Evolutionary conservation across 345 rosid species (phyloP), one percentile per base, ranked within the genome.

Genomic region (Heritiera littoralis): DNA sequence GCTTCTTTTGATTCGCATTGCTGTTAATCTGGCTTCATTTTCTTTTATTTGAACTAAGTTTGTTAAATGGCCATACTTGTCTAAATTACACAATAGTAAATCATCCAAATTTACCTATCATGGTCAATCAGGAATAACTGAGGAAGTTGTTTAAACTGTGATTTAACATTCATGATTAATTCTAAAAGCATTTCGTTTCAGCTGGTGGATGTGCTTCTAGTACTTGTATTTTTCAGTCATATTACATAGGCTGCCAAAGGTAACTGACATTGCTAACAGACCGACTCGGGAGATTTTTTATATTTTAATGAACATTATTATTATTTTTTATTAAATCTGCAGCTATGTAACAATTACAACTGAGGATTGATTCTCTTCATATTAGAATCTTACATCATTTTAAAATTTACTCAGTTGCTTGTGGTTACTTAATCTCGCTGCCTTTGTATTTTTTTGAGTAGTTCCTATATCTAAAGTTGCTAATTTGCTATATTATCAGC

Each of bases 151-250:
- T 75, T 63, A 59, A 32, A 49, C 71, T 51, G 59, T 54, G 56
- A 77, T 66, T 61, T 71, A 76, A 40, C 14, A 20, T 7, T 77
- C 65, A 67, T 78, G 59, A 78, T 74, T 11, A 69, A 52, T 84
- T 82, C 61, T 66, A 30, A 30, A 30, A 43, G 51, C 73, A 83
- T 84, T 74, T 64, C 35, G 18, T 87, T 90, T 86, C 92, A 96
- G 99, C 74, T 91, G 67, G 84, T 87, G 90, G 85, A 88, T 87
- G 94, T 87, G 83, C 89, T 96, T 82, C 80, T 94, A 86, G 83
- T 94, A 64, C 91, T 91, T 43, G 91, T 84, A 67, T 83, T 89
- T 20, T 74, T 88, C 60, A 48, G 82, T 84, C 78, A 81, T 69
- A 81, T 83, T 86, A 85, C 82, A 81, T 88, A 89, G 91, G 80